Evolutionary conservation across 2,329 filamentous ascomycete genomes (phyloP), one percentile per base, ranked within the genome.

Genomic region (Penicillium sp.): DNA sequence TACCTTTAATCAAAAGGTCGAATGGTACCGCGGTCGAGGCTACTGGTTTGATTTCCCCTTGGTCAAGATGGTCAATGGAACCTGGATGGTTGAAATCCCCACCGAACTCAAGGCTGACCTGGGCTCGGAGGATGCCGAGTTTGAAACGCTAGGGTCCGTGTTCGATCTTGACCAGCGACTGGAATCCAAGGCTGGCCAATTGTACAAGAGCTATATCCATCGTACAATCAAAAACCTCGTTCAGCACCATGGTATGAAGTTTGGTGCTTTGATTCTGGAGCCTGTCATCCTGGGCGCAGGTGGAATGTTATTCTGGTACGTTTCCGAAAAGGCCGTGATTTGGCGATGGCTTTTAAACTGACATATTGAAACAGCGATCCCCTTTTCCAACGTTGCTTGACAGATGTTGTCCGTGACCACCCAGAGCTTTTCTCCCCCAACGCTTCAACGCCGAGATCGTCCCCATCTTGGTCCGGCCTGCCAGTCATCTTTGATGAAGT

Each of bases 401-500:
- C 88, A 50, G 79, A 84, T 17, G 80, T 87, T 1, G 82, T 91
- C 42, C 86, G 90, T 30, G 67, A 73, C 3, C 83, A 80, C 7
- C 73, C 82, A 0, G 66, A 81, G 12, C 72, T 88, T 4, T 87
- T 89, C 59, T 70, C 73, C 30, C 51, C 47, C 40, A 53, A 46
- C 6, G 18, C 54, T 49, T 37, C 56, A 46, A 51, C 56, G 12
- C 48, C 29, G 7, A 53, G 30, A 39, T 33, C 47, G 36, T 50
- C 62, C 1, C 53, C 63, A 46, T 59, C 63, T 15, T 95, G 90
- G 90, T 78, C 79, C 1, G 89, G 90, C 2, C 80, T 95, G 3
- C 90, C 91, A 0, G 75, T 95, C 32, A 79, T 95, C 60, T 90
- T 91, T 58, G 90, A 96, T 66, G 91, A 95, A 67, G 90, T 95